Evolutionary conservation across 2,329 filamentous ascomycete species (phyloP).

Genomic region (Neofusicoccum laricinum): DNA sequence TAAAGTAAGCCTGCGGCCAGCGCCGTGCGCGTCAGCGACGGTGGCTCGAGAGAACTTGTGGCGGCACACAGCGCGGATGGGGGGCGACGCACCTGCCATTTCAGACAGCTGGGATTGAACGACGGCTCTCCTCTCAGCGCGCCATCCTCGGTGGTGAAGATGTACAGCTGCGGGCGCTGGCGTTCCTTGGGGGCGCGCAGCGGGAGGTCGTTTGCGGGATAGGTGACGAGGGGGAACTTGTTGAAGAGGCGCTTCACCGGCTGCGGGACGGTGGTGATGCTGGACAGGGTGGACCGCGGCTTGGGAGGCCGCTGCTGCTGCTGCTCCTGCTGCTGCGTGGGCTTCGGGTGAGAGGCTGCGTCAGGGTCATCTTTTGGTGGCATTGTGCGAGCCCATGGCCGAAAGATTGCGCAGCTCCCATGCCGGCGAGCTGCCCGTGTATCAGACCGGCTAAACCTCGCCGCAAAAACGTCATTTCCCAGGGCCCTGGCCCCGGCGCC

Average conservation of each 20-base stretch:
- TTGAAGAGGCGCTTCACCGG: slow-evolving; percentile 83
- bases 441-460: slow-evolving; percentile 1
- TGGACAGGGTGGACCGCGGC: slow-evolving; percentile 20
- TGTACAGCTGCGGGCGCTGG: slow-evolving; percentile 62
- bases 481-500: too few species aligned
- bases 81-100: slow-evolving; percentile 73
- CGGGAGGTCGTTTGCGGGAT: slow-evolving; percentile 73
- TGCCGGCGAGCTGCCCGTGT: neutral
- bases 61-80: neutral
- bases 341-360: neutral
- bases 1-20: slow-evolving; percentile 70
- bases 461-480: neutral
- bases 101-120: slow-evolving; percentile 89
- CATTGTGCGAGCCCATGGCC: slow-evolving; percentile 4
- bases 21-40: neutral
- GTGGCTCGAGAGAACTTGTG: neutral
- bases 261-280: slow-evolving; percentile 57
- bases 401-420: slow-evolving; percentile 1
- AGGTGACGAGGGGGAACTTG: slow-evolving; percentile 73
- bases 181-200: slow-evolving; percentile 51
- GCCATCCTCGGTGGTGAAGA: slow-evolving; percentile 69
- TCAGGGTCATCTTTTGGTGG: slow-evolving; percentile 7
- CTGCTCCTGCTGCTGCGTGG: neutral
- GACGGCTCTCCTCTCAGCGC: slow-evolving; percentile 64
- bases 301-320: neutral